phyloP scores from a whole-genome alignment of 345 rosid species.

The Salix dunnii region DNA sequence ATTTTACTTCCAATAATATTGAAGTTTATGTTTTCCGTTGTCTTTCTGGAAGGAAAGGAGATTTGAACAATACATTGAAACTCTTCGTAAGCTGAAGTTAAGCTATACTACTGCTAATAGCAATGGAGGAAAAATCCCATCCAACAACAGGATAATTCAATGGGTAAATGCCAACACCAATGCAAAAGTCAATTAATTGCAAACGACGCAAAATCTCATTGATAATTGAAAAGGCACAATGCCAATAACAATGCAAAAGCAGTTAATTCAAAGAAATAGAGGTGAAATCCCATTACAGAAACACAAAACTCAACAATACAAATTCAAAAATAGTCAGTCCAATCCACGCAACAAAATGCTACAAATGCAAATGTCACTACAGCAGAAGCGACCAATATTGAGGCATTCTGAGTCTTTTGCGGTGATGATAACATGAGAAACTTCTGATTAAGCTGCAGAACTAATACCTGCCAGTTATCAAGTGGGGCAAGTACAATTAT shows the following conservation, averaged over 20 bases:
- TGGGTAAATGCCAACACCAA: background rate
- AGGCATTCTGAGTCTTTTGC: too few relatives aligned
- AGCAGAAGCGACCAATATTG: too few relatives aligned
- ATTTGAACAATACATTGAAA: conserved; percentile 19
- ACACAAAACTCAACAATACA: background rate
- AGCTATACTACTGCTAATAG: background rate
- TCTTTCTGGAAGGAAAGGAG: conserved; percentile 18
- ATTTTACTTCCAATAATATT: background rate
- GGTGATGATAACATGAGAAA: too few relatives aligned
- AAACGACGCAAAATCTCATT: too few relatives aligned
- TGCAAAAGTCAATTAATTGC: too few relatives aligned
- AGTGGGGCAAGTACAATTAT: too few relatives aligned
- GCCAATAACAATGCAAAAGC: too few relatives aligned
- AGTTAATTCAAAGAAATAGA: too few relatives aligned
- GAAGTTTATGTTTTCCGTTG: background rate
- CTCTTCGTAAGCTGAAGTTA: conserved; percentile 20
- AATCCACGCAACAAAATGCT: background rate
- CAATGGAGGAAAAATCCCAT: conserved; percentile 9
- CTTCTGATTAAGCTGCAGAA: too few relatives aligned
- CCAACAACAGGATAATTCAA: background rate
- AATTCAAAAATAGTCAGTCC: background rate
- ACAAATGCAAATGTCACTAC: background rate
- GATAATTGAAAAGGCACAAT: too few relatives aligned
- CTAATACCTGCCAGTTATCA: too few relatives aligned
- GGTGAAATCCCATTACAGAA: too few relatives aligned